Conservation (phyloP, 805 yeast genomes). For the Lipomyces mesembrius region DNA sequence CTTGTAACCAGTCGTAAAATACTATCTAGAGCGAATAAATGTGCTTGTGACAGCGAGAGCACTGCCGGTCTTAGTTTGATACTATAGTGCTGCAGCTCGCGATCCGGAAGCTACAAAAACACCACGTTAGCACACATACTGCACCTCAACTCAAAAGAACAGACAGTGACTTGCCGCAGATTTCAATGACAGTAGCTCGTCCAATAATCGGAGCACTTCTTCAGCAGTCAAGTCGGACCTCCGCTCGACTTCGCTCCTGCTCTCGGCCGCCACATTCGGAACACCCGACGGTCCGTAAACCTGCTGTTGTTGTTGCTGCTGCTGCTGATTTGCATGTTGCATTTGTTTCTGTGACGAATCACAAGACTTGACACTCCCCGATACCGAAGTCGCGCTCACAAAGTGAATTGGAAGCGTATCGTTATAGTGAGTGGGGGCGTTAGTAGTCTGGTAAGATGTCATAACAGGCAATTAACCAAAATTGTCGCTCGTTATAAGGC, state of each 20-base stretch:
- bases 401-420: slow-evolving; percentile 33
- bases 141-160: neutral
- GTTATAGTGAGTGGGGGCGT: slow-evolving; percentile 33
- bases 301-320: slow-evolving; percentile 15
- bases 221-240: slow-evolving; percentile 6
- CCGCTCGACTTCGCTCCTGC: neutral
- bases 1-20: slow-evolving; percentile 10
- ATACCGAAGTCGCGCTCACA: slow-evolving; percentile 17
- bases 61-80: slow-evolving; percentile 14
- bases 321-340: slow-evolving; percentile 5
- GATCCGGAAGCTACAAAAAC: slow-evolving; percentile 18
- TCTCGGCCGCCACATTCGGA: neutral
- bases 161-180: slow-evolving; percentile 12
- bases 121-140: neutral
- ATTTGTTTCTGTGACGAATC: slow-evolving; percentile 19
- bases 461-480: neutral
- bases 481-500: too few species aligned
- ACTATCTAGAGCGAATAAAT: slow-evolving; percentile 3
- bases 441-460: slow-evolving; percentile 34
- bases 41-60: slow-evolving; percentile 20
- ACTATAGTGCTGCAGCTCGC: slow-evolving; percentile 29
- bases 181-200: slow-evolving; percentile 13
- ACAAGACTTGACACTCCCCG: slow-evolving; percentile 9
- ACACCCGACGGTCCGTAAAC: neutral
- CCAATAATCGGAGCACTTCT: slow-evolving; percentile 4